These are phyloP conservation scores for Conoideocrella luteorostrata DNA, from an alignment of 2,329 filamentous ascomycete species.

Conservation along the genomic window DNA sequence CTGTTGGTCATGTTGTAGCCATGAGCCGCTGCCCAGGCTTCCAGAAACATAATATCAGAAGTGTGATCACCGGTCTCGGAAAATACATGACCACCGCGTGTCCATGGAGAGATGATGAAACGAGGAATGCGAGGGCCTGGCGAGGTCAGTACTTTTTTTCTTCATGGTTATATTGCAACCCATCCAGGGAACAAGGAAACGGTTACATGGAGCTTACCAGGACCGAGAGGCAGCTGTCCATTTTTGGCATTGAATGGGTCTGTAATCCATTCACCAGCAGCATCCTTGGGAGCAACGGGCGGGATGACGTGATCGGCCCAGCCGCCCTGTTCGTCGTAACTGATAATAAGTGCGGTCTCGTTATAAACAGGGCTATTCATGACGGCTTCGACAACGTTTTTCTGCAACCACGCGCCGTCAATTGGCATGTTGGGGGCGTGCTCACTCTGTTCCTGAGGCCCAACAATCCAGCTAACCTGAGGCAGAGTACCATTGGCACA, in stretches of 20 bases:
- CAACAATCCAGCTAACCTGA: constrained; percentile 44
- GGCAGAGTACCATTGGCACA: constrained; percentile 44
- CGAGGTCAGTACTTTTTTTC: too few species aligned
- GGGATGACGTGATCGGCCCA: constrained; percentile 47
- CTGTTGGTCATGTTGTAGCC: constrained; percentile 25
- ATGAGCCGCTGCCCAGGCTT: constrained; percentile 32
- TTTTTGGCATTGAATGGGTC: constrained; percentile 23
- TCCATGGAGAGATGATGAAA: constrained; percentile 49
- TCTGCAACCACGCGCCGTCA: constrained; percentile 50
- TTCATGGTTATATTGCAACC: too few species aligned
- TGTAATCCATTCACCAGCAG: constrained; percentile 44
- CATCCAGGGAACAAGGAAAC: too few species aligned
- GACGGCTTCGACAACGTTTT: constrained; percentile 45
- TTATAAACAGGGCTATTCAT: constrained; percentile 40
- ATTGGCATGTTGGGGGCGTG: constrained; percentile 45
- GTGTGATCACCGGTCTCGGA: constrained; percentile 47
- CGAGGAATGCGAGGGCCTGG: constrained; percentile 42
- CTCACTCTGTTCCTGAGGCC: constrained; percentile 39
- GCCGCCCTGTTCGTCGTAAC: constrained; percentile 47
- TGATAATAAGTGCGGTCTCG: constrained; percentile 43
- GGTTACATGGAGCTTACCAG: constrained; percentile 16
- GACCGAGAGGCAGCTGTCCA: constrained; percentile 18
- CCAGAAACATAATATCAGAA: constrained; percentile 47
- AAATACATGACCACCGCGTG: constrained; percentile 46
- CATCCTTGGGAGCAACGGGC: constrained; percentile 38